Percentiles rank a stretch among this genome's conserved stretches.
phyloP scores from a whole-genome alignment of 768 basidiomycete species.

The Scleroderma citrinum region DNA sequence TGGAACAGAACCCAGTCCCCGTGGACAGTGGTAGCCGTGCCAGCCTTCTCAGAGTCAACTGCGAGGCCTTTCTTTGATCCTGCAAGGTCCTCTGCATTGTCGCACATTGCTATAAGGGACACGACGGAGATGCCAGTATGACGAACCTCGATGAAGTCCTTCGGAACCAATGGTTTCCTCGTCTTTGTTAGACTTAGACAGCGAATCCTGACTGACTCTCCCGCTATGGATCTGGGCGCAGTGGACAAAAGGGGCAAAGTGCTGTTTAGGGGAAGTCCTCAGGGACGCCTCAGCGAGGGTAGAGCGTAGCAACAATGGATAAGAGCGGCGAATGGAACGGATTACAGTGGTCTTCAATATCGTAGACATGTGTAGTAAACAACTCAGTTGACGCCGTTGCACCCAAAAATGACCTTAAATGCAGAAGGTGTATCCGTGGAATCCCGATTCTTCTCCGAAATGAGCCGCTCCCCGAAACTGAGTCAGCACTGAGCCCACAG shows the following conservation, averaged over 20 bases:
- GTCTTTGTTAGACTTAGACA: conserved; percentile 20
- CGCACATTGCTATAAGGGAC: neutral
- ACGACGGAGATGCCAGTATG: neutral
- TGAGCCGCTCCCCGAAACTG: conserved; percentile 3
- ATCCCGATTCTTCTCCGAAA: conserved; percentile 18
- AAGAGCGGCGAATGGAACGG: conserved; percentile 7
- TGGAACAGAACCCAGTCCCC: conserved; percentile 93
- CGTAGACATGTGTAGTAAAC: conserved; percentile 1
- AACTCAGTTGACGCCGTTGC: neutral
- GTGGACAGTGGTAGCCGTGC: conserved; percentile 47
- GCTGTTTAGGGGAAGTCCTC: conserved; percentile 2
- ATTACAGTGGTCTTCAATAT: conserved; percentile 3
- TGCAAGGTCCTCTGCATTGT: conserved; percentile 22
- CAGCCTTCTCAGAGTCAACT: conserved; percentile 36
- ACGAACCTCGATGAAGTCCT: conserved; percentile 31
- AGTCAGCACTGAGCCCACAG: neutral
- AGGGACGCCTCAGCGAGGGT: conserved; percentile 4
- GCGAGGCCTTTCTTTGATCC: conserved; percentile 10
- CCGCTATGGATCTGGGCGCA: conserved; percentile 21
- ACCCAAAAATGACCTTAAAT: conserved; percentile 15
- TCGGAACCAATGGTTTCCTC: conserved; percentile 26
- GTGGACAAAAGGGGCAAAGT: neutral
- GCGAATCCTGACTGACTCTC: conserved; percentile 15
- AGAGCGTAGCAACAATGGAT: conserved; percentile 7
- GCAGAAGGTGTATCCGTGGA: conserved; percentile 12